Evolutionary conservation across 306 rosid genomes (phyloP).

Genomic region (Quercus berberidifolia): DNA sequence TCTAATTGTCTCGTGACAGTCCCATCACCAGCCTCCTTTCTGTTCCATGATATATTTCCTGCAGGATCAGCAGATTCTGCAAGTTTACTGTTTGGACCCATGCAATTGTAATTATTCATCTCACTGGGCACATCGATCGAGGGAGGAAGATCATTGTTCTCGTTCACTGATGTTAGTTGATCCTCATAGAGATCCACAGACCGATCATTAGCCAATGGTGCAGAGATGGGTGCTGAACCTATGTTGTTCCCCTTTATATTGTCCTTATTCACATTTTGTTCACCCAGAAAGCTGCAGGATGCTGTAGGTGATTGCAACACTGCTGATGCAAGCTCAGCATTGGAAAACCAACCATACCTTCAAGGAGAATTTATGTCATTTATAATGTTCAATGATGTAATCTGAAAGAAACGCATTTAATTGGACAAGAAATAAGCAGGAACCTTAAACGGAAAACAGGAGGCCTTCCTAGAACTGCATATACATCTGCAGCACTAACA

Average conservation of each 20-base stretch:
- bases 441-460: constrained; percentile 83
- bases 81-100: constrained; percentile 24
- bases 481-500: constrained; percentile 77
- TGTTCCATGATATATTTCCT: constrained; percentile 33
- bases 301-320: constrained; percentile 39
- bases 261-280: constrained; percentile 33
- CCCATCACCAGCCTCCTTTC: constrained; percentile 42
- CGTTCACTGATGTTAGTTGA: constrained; percentile 34
- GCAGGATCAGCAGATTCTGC: constrained; percentile 42
- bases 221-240: constrained; percentile 31
- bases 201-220: constrained; percentile 33
- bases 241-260: constrained; percentile 33
- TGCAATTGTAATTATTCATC: constrained; percentile 27
- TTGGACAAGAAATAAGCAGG: constrained; percentile 11
- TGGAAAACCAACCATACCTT: constrained; percentile 96
- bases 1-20: constrained; percentile 38
- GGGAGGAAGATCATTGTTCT: constrained; percentile 21
- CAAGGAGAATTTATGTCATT: constrained; percentile 29
- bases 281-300: constrained; percentile 44
- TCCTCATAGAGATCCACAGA: constrained; percentile 40
- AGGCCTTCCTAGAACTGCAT: constrained; percentile 74
- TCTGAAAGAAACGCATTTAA: not conserved
- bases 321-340: constrained; percentile 36
- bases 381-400: not conserved
- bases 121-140: constrained; percentile 30